Conservation (phyloP, 2,329 filamentous ascomycete genomes). For the Xylaria sp. region DNA sequence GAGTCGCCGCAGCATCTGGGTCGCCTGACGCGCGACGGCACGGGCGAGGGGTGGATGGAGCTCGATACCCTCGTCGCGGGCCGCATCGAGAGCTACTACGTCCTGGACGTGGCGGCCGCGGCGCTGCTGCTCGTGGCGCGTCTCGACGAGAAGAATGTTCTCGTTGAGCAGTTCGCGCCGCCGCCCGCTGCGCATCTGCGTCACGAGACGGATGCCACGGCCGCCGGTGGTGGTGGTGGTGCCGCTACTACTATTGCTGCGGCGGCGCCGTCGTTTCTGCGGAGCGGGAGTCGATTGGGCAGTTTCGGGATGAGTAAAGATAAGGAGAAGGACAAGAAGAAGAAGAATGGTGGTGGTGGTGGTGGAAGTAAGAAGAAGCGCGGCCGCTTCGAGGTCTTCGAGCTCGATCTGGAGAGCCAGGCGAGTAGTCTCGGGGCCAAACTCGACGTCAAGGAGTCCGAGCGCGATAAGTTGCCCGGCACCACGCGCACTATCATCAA, state of each 20-base stretch:
- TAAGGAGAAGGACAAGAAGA: slow-evolving; percentile 30
- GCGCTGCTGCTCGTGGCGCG: slow-evolving; percentile 70
- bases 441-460: slow-evolving; percentile 53
- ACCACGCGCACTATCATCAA: slow-evolving; percentile 62
- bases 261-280: background rate
- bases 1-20: slow-evolving; percentile 71
- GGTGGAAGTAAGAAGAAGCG: slow-evolving; percentile 47
- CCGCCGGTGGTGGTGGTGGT: too few relatives aligned
- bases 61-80: slow-evolving; percentile 70
- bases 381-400: slow-evolving; percentile 66
- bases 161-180: slow-evolving; percentile 68
- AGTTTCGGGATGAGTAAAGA: slow-evolving; percentile 42
- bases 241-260: background rate
- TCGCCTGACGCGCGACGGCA: slow-evolving; percentile 69
- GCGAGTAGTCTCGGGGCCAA: slow-evolving; percentile 59
- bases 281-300: slow-evolving; percentile 45
- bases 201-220: background rate
- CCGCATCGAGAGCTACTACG: slow-evolving; percentile 69
- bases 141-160: slow-evolving; percentile 63
- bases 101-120: slow-evolving; percentile 71
- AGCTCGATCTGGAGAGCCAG: slow-evolving; percentile 73
- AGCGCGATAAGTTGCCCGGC: slow-evolving; percentile 63
- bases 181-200: slow-evolving; percentile 58
- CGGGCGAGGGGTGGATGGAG: slow-evolving; percentile 69
- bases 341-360: slow-evolving; percentile 48